These are phyloP conservation scores for Lophiotrema nucula DNA, from an alignment of 495 filamentous ascomycete species.

Conservation along the genomic window DNA sequence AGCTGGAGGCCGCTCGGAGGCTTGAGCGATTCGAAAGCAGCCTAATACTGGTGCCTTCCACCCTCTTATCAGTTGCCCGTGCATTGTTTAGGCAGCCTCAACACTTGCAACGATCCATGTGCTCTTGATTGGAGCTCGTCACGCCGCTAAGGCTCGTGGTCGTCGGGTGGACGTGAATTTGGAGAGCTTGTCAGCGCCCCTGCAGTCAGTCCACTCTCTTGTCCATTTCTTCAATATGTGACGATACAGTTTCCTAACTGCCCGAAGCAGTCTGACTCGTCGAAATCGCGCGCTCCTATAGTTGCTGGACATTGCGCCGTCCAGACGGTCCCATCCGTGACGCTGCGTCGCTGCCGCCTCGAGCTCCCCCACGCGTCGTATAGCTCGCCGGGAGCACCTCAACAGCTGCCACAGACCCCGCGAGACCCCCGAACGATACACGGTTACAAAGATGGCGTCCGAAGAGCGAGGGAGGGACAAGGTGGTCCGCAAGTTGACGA, in stretches of 20 bases:
- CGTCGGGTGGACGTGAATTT: constrained; percentile 22
- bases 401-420: too few relatives aligned
- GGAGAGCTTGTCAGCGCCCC: constrained; percentile 29
- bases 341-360: too few relatives aligned
- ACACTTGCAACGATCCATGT: constrained; percentile 5
- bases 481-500: constrained; percentile 55
- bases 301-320: too few relatives aligned
- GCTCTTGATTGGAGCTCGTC: constrained; percentile 4
- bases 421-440: too few relatives aligned
- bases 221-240: constrained; percentile 33
- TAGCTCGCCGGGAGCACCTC: too few relatives aligned
- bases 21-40: constrained; percentile 10
- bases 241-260: constrained; percentile 24
- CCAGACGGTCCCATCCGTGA: too few relatives aligned
- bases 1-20: neutral
- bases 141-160: neutral
- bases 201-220: constrained; percentile 29
- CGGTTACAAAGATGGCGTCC: constrained; percentile 43
- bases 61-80: constrained; percentile 27
- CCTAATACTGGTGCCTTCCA: constrained; percentile 19
- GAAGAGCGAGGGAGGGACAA: constrained; percentile 42
- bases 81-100: constrained; percentile 15
- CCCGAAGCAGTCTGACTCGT: constrained; percentile 28
- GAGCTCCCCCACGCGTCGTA: too few relatives aligned
- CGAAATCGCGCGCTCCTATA: too few relatives aligned